Percentiles rank a stretch among this genome's conserved stretches.
phyloP scores from a whole-genome alignment of 805 yeast genomes.

The Candida khao-thaluensis region DNA sequence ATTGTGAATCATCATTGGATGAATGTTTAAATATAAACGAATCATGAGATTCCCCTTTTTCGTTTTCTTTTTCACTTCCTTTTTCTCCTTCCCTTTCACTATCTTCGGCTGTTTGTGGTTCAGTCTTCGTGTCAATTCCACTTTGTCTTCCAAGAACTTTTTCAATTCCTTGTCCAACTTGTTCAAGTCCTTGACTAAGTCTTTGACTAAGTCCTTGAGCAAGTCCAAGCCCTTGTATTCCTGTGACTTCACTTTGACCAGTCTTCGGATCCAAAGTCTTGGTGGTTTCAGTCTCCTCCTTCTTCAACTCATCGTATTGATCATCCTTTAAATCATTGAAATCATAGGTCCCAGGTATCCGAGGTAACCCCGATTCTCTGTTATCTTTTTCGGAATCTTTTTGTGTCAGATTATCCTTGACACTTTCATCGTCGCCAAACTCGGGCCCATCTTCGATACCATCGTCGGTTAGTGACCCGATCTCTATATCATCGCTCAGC shows the following conservation, averaged over 20 bases:
- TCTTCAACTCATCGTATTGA: slow-evolving; percentile 3
- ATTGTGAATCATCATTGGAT: slow-evolving; percentile 15
- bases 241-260: slow-evolving; percentile 14
- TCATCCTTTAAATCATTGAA: slow-evolving; percentile 19
- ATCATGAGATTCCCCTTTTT: background rate
- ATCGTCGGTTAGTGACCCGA: slow-evolving; percentile 6
- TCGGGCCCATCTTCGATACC: slow-evolving; percentile 1
- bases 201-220: too few species aligned
- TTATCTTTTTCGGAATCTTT: background rate
- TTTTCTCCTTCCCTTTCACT: background rate
- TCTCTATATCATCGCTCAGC: slow-evolving; percentile 10
- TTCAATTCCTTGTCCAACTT: too few species aligned
- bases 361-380: slow-evolving; percentile 16
- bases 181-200: too few species aligned
- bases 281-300: slow-evolving; percentile 8
- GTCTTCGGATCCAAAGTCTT: slow-evolving; percentile 50
- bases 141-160: too few species aligned
- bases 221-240: too few species aligned
- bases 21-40: slow-evolving; percentile 5
- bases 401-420: slow-evolving; percentile 1
- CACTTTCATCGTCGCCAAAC: slow-evolving; percentile 2
- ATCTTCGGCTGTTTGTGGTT: background rate
- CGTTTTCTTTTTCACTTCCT: background rate
- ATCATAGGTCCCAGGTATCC: slow-evolving; percentile 27
- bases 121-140: background rate